Base-by-base conservation (phyloP, 23 red algal genomes). In the Chondrus crispus region DNA sequence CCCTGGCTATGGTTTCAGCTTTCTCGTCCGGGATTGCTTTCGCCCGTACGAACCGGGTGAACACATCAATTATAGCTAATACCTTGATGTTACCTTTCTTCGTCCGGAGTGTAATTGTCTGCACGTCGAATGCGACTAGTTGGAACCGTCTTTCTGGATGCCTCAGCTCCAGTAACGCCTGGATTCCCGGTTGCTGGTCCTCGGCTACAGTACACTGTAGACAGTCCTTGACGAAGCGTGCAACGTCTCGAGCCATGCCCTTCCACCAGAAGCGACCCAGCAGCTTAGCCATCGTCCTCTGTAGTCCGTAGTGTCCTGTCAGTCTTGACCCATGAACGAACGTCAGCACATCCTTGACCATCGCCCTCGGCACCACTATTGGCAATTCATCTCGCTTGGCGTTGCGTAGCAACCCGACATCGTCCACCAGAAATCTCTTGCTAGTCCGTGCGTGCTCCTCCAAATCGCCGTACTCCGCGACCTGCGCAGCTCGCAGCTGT, bases 51-150 rank as follows among this genome's bases (percentile, higher is more conserved):
- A 42, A 76, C 28, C 71, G 28, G 22, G 71, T 76, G 26, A 76
- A 38, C 38, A 47, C 39, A 39, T 76, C 71, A 22, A 47, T 20
- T 6, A 76, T 76, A 20, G 43, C 71, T 28, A 76, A 11, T 42
- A 76, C 71, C 28, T 76, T 76, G 71, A 42, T 76, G 26, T 64
- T 16, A 64, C 58, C 58, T 30, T 19, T 76, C 44, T 76, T 76
- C 7, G 71, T 76, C 7, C 24, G 71, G 7, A 38, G 7, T 5
- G 58, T 64, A 64, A 64, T 64, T n/a, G 58, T 64, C 14, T 19
- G 58, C 6, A 64, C 16, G 35, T 64, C 71, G 44, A 76, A 76
- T 5, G 71, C 71, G 43, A 76, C 71, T 5, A 76, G 39, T 48
- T 43, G 44, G n/a, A 76, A 38, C 6, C 24, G 28, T 37, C 6